These are phyloP conservation scores for Gillenia trifoliata DNA, from an alignment of 306 rosid species.

Conservation along the genomic window DNA sequence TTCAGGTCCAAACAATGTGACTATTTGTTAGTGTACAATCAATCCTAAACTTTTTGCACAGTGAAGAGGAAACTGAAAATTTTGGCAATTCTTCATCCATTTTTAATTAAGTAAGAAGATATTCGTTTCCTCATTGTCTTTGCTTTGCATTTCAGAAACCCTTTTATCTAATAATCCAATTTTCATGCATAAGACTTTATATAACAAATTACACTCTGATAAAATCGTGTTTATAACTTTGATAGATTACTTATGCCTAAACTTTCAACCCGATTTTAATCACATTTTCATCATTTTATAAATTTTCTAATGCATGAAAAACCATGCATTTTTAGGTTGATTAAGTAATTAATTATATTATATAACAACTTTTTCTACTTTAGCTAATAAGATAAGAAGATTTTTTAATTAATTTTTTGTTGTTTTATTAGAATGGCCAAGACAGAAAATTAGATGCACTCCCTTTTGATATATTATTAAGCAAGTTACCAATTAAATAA, in stretches of 20 bases:
- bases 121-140: no score
- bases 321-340: not conserved
- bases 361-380: not conserved
- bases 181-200: no score
- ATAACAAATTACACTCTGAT: no score
- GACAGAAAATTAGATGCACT: slow-evolving; percentile 4
- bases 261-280: not conserved
- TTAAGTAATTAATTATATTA: not conserved
- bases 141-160: no score
- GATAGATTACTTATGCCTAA: not conserved
- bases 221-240: not conserved
- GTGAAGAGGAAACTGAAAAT: no score
- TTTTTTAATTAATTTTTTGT: not conserved
- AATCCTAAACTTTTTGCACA: no score
- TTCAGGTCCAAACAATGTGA: no score
- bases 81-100: no score
- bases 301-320: slow-evolving; percentile 3
- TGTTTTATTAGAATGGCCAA: not conserved
- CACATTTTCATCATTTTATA: not conserved
- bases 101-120: no score
- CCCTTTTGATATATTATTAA: not conserved
- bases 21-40: no score
- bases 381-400: slow-evolving; percentile 11
- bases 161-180: no score
- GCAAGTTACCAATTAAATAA: not conserved